These are phyloP conservation scores for Daldinia eschscholtzii DNA, from an alignment of 2,329 filamentous ascomycete species.

Conservation along the genomic window DNA sequence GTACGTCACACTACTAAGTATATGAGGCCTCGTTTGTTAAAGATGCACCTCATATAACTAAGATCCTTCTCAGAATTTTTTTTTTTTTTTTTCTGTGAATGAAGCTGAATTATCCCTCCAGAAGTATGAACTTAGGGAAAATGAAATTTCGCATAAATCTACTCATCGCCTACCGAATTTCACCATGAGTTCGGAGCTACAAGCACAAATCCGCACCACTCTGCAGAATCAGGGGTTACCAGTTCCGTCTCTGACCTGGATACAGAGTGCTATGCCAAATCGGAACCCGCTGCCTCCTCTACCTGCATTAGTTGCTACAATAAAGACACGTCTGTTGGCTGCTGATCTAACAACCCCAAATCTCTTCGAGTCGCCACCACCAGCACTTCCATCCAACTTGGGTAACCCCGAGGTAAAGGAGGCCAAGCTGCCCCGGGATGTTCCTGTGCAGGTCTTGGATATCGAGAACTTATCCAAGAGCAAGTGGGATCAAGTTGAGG, in stretches of 20 bases:
- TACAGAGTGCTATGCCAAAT: constrained; percentile 71
- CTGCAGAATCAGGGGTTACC: constrained; percentile 68
- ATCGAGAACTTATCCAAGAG: constrained; percentile 85
- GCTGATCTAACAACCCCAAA: constrained; percentile 77
- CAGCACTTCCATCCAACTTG: constrained; percentile 67
- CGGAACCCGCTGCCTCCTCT: constrained; percentile 71
- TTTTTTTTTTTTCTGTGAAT: neutral
- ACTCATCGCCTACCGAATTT: constrained; percentile 15
- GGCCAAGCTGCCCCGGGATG: constrained; percentile 67
- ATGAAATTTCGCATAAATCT: constrained; percentile 16
- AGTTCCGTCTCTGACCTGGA: constrained; percentile 68
- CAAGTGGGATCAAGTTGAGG: constrained; percentile 89
- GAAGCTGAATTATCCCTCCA: neutral
- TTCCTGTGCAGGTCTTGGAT: constrained; percentile 86
- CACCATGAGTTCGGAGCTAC: constrained; percentile 50
- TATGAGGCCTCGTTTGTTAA: neutral
- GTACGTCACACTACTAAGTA: neutral
- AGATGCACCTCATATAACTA: constrained; percentile 1
- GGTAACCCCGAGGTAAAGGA: constrained; percentile 67
- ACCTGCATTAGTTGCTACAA: constrained; percentile 80
- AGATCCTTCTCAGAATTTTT: neutral
- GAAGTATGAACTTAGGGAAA: constrained; percentile 1
- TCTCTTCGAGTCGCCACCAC: constrained; percentile 59
- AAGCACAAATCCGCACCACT: constrained; percentile 64
- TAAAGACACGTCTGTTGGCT: constrained; percentile 82